phyloP scores from a whole-genome alignment of 352 stramenopile genomes.

The Pythium phragmiticola region DNA sequence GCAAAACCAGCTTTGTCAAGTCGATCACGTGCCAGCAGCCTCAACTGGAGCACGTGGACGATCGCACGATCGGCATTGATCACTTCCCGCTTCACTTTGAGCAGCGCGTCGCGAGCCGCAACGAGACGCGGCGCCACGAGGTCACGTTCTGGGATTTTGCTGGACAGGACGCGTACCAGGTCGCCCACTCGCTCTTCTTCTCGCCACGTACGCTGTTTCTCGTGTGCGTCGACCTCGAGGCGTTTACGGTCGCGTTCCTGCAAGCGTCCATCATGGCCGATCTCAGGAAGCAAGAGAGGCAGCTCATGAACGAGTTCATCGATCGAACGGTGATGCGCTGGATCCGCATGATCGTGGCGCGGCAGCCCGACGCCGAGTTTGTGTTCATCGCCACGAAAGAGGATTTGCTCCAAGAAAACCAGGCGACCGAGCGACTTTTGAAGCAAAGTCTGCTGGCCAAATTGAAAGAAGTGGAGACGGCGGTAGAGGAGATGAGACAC shows the following conservation, averaged over 20 bases:
- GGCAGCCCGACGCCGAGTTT: slow-evolving; percentile 22
- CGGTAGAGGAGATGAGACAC: background rate
- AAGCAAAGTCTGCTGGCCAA: background rate
- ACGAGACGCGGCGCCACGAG: background rate
- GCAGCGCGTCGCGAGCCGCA: background rate
- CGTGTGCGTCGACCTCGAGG: slow-evolving; percentile 16
- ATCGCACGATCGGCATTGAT: slow-evolving; percentile 36
- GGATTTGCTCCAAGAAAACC: background rate
- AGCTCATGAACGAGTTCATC: slow-evolving; percentile 13
- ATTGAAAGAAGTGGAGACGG: background rate
- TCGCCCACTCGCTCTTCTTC: slow-evolving; percentile 22
- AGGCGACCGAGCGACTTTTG: background rate
- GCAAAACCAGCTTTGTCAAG: slow-evolving; percentile 27
- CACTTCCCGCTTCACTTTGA: slow-evolving; percentile 22
- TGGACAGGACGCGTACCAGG: slow-evolving; percentile 18
- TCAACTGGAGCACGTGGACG: slow-evolving; percentile 9
- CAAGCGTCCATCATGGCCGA: slow-evolving; percentile 5
- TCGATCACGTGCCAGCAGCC: background rate
- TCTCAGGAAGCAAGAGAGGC: background rate
- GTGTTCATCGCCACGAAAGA: slow-evolving; percentile 16
- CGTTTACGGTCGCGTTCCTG: background rate
- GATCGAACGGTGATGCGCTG: background rate
- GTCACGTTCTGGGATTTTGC: slow-evolving; percentile 26
- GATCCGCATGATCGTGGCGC: slow-evolving; percentile 14
- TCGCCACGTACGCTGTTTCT: slow-evolving; percentile 16